Conservation (phyloP, 2,329 filamentous ascomycete species). For the Fusarium torulosum region DNA sequence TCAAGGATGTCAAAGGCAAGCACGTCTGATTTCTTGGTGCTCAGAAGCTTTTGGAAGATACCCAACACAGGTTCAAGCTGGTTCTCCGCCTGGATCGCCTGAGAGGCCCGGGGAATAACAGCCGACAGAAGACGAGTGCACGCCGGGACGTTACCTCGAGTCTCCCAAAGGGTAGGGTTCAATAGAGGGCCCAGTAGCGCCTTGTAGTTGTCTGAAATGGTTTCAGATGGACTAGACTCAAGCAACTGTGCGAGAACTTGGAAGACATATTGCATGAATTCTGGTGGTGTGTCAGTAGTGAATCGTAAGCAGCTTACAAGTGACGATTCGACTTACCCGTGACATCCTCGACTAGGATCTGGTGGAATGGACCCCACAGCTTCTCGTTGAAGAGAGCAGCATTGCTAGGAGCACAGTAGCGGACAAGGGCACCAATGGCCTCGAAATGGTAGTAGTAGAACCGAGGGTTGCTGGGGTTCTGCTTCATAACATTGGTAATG, state of each 20-base stretch:
- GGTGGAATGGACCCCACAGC: constrained; percentile 86
- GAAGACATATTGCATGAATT: constrained; percentile 97
- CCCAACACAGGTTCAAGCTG: constrained; percentile 91
- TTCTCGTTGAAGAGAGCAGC: constrained; percentile 81
- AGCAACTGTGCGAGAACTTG: constrained; percentile 93
- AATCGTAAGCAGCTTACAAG: background rate
- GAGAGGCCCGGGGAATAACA: constrained; percentile 81
- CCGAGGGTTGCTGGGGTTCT: constrained; percentile 95
- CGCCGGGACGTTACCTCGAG: constrained; percentile 91
- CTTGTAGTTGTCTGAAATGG: constrained; percentile 84
- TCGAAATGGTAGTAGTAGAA: constrained; percentile 99
- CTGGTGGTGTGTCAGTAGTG: constrained; percentile 61
- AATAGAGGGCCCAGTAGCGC: constrained; percentile 82
- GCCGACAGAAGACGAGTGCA: constrained; percentile 86
- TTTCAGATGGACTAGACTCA: constrained; percentile 84
- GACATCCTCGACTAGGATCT: constrained; percentile 83
- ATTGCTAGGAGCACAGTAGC: constrained; percentile 73
- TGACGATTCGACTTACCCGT: constrained; percentile 66
- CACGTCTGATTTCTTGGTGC: constrained; percentile 84
- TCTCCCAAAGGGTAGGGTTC: constrained; percentile 88
- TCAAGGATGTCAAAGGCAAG: constrained; percentile 94
- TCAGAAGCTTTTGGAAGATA: constrained; percentile 92
- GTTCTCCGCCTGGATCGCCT: constrained; percentile 79
- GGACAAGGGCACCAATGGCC: constrained; percentile 87
- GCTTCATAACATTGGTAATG: constrained; percentile 91